These are phyloP conservation scores for Staphylotrichum longicolle DNA, from an alignment of 495 filamentous ascomycete genomes.

Conservation along the genomic window DNA sequence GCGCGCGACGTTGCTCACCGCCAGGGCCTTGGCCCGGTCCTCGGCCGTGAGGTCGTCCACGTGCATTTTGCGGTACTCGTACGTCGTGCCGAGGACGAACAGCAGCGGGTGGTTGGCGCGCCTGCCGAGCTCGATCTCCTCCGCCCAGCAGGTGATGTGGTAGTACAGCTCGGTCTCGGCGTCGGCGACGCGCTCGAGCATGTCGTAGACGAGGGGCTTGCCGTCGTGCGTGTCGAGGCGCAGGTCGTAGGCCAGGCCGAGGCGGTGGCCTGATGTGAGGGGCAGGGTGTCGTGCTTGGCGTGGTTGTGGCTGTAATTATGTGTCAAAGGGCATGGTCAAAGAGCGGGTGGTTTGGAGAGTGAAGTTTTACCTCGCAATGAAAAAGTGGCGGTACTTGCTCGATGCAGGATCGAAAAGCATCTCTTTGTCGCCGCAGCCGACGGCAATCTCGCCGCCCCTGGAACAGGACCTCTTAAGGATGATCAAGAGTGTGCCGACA, in stretches of 20 bases:
- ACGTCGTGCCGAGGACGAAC: conserved; percentile 1
- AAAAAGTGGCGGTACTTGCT: not conserved
- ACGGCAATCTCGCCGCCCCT: conserved; percentile 8
- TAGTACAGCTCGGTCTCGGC: not conserved
- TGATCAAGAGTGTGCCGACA: conserved; percentile 12
- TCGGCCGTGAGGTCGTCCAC: not conserved
- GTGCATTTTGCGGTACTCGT: not conserved
- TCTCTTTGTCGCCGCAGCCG: not conserved
- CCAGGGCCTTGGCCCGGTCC: conserved; percentile 9
- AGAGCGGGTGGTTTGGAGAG: not conserved
- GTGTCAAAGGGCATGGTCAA: not conserved
- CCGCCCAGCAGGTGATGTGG: conserved; percentile 2
- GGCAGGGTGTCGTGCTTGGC: conserved; percentile 2
- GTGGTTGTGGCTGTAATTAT: not conserved
- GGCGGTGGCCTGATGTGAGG: not conserved
- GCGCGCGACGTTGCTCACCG: not conserved
- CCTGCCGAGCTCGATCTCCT: not conserved
- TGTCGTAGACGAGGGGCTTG: not conserved
- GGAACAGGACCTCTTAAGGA: conserved; percentile 4
- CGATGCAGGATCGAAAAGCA: conserved; percentile 12
- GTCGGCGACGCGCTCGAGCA: not conserved
- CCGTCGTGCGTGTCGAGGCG: not conserved
- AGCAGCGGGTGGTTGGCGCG: conserved; percentile 3
- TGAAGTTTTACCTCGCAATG: conserved; percentile 8
- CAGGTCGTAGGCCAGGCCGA: conserved; percentile 14